These are phyloP conservation scores for Emericellopsis terricola DNA, from an alignment of 495 filamentous ascomycete genomes.

Conservation along the genomic window DNA sequence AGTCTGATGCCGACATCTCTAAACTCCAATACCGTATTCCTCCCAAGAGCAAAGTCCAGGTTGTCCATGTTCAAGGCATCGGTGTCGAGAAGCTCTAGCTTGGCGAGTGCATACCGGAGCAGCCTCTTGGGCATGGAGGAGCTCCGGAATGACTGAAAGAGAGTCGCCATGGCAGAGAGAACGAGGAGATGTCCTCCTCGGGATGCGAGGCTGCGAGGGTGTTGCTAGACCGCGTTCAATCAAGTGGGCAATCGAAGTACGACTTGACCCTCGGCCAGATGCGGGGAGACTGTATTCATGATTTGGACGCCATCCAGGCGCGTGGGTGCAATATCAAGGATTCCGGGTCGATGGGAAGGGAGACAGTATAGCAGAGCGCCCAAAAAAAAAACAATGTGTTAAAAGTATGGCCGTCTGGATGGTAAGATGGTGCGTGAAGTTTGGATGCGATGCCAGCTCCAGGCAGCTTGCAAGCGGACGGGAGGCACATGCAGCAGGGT, in stretches of 20 bases:
- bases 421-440: too few species aligned
- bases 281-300: constrained; percentile 4
- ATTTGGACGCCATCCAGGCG: too few species aligned
- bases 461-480: too few species aligned
- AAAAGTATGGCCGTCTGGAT: too few species aligned
- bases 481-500: too few species aligned
- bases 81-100: constrained; percentile 65
- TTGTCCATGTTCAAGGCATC: constrained; percentile 64
- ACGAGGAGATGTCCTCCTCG: too few species aligned
- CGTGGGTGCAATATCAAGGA: too few species aligned
- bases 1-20: constrained; percentile 61
- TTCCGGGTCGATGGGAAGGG: too few species aligned
- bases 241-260: constrained; percentile 2
- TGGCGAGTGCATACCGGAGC: constrained; percentile 62
- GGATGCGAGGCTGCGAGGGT: not conserved
- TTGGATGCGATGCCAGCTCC: too few species aligned
- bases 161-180: constrained; percentile 28
- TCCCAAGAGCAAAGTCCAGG: constrained; percentile 59
- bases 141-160: constrained; percentile 43
- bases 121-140: constrained; percentile 66
- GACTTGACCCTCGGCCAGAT: constrained; percentile 2
- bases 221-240: not conserved
- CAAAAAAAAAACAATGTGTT: too few species aligned
- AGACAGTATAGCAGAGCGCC: too few species aligned
- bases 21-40: constrained; percentile 60